Conservation (phyloP, 306 rosid species). For the Canavalia ensiformis region DNA sequence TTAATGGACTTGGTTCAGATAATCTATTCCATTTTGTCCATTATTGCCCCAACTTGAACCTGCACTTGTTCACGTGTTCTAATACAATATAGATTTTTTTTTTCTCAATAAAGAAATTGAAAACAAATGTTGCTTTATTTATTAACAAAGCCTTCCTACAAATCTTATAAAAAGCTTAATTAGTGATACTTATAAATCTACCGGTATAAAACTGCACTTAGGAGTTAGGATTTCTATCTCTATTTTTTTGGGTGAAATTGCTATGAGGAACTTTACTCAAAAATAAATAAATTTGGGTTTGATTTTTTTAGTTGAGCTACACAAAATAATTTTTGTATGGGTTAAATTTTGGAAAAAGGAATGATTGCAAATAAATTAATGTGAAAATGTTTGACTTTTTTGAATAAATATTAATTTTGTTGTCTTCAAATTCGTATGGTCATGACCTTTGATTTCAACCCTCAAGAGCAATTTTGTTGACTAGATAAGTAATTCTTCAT, state of each 20-base stretch:
- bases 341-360: not conserved
- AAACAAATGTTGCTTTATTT: not conserved
- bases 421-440: not conserved
- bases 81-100: not conserved
- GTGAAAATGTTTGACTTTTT: not conserved
- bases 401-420: not conserved
- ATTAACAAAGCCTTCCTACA: not conserved
- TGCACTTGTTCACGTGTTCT: not conserved
- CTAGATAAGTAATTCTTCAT: not conserved
- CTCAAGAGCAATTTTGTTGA: not conserved
- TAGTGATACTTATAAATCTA: not conserved
- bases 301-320: not conserved
- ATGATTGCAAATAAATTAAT: not conserved
- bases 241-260: not conserved
- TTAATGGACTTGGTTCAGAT: not conserved
- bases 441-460: not conserved
- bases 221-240: no score
- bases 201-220: not conserved
- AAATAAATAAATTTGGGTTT: not conserved
- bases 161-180: not conserved
- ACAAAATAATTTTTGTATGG: not conserved
- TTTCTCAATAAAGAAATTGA: not conserved
- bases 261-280: not conserved
- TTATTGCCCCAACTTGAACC: constrained; percentile 28
- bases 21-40: constrained; percentile 29